phyloP scores from a whole-genome alignment of 768 basidiomycete species.

The Boletus huronensis region DNA sequence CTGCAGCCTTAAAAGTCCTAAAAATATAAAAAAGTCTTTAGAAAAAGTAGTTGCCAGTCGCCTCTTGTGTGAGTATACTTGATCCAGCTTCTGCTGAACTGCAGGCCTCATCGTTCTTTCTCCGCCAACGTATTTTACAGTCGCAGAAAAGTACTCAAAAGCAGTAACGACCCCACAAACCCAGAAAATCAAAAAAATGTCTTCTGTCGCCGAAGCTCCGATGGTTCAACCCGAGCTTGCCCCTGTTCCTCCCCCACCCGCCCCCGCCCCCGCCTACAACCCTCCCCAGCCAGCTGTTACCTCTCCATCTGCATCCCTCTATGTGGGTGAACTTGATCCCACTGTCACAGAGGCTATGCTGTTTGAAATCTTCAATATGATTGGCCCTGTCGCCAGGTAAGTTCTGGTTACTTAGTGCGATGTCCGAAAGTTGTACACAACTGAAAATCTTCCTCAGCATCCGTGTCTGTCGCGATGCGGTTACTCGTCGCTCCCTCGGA shows the following conservation, averaged over 20 bases:
- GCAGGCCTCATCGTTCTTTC: slow-evolving; percentile 15
- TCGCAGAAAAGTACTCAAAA: slow-evolving; percentile 74
- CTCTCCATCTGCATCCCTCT: slow-evolving; percentile 87
- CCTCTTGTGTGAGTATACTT: slow-evolving; percentile 57
- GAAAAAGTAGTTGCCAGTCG: slow-evolving; percentile 73
- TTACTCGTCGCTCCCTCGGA: slow-evolving; percentile 98
- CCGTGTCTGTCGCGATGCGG: slow-evolving; percentile 99
- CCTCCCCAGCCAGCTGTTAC: slow-evolving; percentile 49
- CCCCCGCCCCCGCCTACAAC: slow-evolving; percentile 55
- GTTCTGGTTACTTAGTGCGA: slow-evolving; percentile 23
- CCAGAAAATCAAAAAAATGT: slow-evolving; percentile 51
- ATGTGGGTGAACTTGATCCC: slow-evolving; percentile 98
- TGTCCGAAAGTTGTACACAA: neutral
- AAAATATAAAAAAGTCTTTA: slow-evolving; percentile 63
- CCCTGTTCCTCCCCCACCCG: slow-evolving; percentile 41
- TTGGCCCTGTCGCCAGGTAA: slow-evolving; percentile 96
- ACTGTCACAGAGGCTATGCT: slow-evolving; percentile 99
- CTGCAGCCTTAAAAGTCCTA: slow-evolving; percentile 55
- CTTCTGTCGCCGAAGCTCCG: slow-evolving; percentile 55
- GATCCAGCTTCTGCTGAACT: slow-evolving; percentile 11
- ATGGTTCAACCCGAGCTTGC: slow-evolving; percentile 49
- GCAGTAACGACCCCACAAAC: slow-evolving; percentile 84
- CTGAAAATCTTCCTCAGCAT: slow-evolving; percentile 51
- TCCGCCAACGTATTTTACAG: slow-evolving; percentile 29
- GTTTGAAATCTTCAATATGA: slow-evolving; percentile 99